A percentile compares a stretch with the other conserved stretches of the same genome.
Conservation (phyloP, 352 stramenopile genomes). For the Elongisporangium undulatum region DNA sequence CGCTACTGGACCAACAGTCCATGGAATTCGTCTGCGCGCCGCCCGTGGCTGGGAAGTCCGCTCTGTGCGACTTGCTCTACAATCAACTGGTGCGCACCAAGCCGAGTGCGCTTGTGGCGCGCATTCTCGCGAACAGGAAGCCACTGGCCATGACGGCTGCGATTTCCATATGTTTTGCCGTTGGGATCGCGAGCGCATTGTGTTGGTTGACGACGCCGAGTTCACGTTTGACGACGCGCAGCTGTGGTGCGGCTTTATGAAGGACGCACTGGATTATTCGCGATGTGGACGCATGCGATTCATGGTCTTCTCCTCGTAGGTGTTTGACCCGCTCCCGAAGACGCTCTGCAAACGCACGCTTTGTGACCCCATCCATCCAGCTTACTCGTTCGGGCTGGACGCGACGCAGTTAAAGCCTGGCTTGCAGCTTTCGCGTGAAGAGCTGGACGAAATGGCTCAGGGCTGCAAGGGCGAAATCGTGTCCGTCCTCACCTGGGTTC, state of each 20-base stretch:
- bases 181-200: constrained; percentile 6
- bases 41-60: constrained; percentile 8
- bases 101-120: constrained; percentile 8
- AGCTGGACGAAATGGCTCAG: constrained; percentile 10
- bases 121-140: constrained; percentile 5
- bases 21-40: constrained; percentile 10
- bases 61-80: constrained; percentile 9
- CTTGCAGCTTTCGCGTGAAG: constrained; percentile 10
- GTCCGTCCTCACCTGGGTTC: constrained; percentile 13
- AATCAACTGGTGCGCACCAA: constrained; percentile 10
- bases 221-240: constrained; percentile 10
- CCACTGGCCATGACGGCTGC: constrained; percentile 7
- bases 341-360: constrained; percentile 1
- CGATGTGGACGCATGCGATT: constrained; percentile 3
- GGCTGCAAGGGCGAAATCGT: constrained; percentile 8
- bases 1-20: too few relatives aligned
- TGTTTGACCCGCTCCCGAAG: constrained; percentile 6
- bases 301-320: constrained; percentile 10
- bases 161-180: constrained; percentile 7
- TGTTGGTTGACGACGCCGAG: constrained; percentile 11
- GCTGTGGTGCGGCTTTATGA: constrained; percentile 11
- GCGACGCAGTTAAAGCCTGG: constrained; percentile 11
- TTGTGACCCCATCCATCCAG: constrained; percentile 4
- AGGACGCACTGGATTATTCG: constrained; percentile 6
- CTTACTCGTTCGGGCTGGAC: constrained; percentile 14